A percentile compares a stretch with the other conserved stretches of the same genome.
These are phyloP conservation scores for Colletotrichum gigasporum DNA, from an alignment of 2,329 filamentous ascomycete species.

Conservation along the genomic window DNA sequence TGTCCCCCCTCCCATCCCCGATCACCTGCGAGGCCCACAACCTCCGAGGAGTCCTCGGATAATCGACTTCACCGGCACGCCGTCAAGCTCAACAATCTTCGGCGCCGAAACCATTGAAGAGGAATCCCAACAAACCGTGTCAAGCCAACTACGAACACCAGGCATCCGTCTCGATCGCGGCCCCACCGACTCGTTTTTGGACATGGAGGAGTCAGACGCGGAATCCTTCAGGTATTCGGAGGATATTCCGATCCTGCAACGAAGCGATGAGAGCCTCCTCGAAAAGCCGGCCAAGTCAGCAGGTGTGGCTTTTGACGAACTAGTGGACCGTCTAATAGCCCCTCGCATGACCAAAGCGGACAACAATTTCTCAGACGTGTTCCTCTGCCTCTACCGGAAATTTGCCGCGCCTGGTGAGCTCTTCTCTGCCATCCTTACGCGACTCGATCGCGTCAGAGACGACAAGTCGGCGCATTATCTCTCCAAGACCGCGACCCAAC, in stretches of 20 bases:
- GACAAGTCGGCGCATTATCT: constrained; percentile 75
- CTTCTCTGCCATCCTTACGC: constrained; percentile 79
- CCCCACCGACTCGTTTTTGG: constrained; percentile 66
- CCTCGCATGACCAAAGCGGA: constrained; percentile 88
- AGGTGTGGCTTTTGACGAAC: constrained; percentile 71
- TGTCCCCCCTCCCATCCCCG: constrained; percentile 56
- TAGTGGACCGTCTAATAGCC: constrained; percentile 87
- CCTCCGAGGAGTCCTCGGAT: constrained; percentile 51
- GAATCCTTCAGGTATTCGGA: constrained; percentile 74
- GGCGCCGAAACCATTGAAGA: constrained; percentile 49
- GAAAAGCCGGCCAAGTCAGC: constrained; percentile 60
- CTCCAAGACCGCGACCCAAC: constrained; percentile 80
- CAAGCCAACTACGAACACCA: constrained; percentile 59
- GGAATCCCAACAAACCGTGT: constrained; percentile 53
- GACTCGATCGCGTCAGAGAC: constrained; percentile 76
- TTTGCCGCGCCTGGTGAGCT: constrained; percentile 86
- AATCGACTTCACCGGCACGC: constrained; percentile 50
- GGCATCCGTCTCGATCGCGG: constrained; percentile 62
- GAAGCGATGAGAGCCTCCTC: constrained; percentile 70
- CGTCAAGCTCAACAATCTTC: constrained; percentile 41
- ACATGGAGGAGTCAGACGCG: constrained; percentile 75
- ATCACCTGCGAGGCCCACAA: constrained; percentile 44
- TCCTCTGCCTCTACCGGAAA: constrained; percentile 92
- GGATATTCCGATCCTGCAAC: constrained; percentile 72
- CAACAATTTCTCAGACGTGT: constrained; percentile 86